Base-by-base conservation (phyloP, 2,329 filamentous ascomycete species). In the Botrytis squamosa region DNA sequence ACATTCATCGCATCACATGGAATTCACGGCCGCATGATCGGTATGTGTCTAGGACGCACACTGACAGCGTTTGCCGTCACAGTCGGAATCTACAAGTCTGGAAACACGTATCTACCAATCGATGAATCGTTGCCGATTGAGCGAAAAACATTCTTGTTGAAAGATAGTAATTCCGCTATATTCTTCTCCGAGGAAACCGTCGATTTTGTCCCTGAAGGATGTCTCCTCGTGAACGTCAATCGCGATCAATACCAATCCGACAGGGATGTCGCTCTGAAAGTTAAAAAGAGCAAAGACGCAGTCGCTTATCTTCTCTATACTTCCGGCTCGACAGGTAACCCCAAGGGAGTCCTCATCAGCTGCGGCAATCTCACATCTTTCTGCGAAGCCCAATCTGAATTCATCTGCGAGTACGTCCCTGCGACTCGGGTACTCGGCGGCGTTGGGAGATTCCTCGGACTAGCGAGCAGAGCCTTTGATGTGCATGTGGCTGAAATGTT, bases 311-410 rank as follows among this genome's bases (percentile, higher is more conserved):
- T 96, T 74, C 95, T 96, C 81, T 96, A 95, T 83, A 92, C 89
- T 76, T 91, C 88, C 18, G 91, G 93, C 4, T 96, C 93, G 0
- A 96, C 93, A 0, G 93, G 93, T 16, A 86, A 93, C 4, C 92
- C 93, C 10, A 97, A 96, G 81, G 93, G 93, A 25, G 93, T 95
- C 6, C 63, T 78, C 6, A 63, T 76, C 22, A 72, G 60, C n/a
- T 33, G 67, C n/a, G 55, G 52, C 14, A 70, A 70, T 60, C 67
- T 70, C 18, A 70, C 67, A 20, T 57, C 67, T 8, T 70, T 60
- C 52, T 70, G 36, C 25, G 67, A 70, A 57, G 67, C 55, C 12
- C 52, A 59, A 59, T 70, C 67, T 12, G 67, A 70, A 18, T 70
- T 40, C 9, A 70, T 60, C 6, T 70, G 55, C n/a, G 25, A 70